These are phyloP conservation scores for Starmera dryadoides DNA, from an alignment of 805 yeast species.

Conservation along the genomic window DNA sequence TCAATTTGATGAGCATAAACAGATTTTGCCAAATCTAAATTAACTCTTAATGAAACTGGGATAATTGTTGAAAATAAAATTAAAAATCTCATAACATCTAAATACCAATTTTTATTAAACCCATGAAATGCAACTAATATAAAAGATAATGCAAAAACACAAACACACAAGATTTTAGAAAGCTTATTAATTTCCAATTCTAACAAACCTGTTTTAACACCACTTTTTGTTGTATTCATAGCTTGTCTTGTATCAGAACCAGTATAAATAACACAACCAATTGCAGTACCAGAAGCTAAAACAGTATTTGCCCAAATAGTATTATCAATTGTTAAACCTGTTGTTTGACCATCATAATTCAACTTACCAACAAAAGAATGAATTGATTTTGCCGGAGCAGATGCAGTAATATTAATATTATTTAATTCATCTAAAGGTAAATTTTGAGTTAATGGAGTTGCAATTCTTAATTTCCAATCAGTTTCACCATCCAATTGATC, in stretches of 20 bases:
- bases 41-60: constrained; percentile 92
- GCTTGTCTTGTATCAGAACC: constrained; percentile 94
- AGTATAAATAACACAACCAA: constrained; percentile 84
- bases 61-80: constrained; percentile 92
- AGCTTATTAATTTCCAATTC: constrained; percentile 87
- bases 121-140: constrained; percentile 78
- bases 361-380: constrained; percentile 76
- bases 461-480: constrained; percentile 92
- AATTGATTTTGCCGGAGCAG: constrained; percentile 81
- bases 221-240: constrained; percentile 82
- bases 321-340: constrained; percentile 77
- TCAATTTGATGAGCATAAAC: constrained; percentile 95
- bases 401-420: constrained; percentile 54
- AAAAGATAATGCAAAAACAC: constrained; percentile 74
- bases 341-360: constrained; percentile 46
- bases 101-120: constrained; percentile 71
- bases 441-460: constrained; percentile 65
- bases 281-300: constrained; percentile 85
- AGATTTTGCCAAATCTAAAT: constrained; percentile 89
- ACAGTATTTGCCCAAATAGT: constrained; percentile 99
- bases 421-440: constrained; percentile 43
- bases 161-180: constrained; percentile 81
- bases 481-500: constrained; percentile 99
- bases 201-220: constrained; percentile 82
- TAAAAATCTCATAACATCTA: constrained; percentile 83